Evolutionary conservation across 2,329 filamentous ascomycete genomes (phyloP).

Genomic region (Microcyclospora tardicrescens): DNA sequence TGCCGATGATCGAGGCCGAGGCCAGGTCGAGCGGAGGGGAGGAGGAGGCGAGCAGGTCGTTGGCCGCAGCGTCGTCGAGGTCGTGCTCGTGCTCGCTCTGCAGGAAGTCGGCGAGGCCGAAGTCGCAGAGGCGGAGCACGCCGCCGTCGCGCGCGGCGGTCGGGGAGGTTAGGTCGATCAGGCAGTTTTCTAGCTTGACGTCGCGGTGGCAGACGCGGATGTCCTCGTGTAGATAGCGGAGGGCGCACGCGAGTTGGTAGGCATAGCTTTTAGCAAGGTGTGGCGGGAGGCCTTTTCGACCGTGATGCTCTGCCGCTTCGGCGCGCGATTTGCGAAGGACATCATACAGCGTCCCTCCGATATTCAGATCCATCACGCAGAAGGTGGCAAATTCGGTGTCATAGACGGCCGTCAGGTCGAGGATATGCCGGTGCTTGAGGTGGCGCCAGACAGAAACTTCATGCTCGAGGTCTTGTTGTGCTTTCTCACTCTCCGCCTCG

Average conservation of each 20-base stretch:
- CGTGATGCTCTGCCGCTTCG: slow-evolving; percentile 12
- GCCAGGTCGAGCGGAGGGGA: slow-evolving; percentile 7
- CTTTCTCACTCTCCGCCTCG: slow-evolving; percentile 50
- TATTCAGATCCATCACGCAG: slow-evolving; percentile 52
- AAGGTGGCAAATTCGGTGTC: slow-evolving; percentile 57
- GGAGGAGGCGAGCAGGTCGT: neutral
- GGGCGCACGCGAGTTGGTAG: slow-evolving; percentile 49
- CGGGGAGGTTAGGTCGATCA: slow-evolving; percentile 43
- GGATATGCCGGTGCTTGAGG: slow-evolving; percentile 47
- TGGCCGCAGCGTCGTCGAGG: slow-evolving; percentile 6
- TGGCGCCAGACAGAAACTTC: slow-evolving; percentile 57
- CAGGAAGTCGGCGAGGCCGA: slow-evolving; percentile 57
- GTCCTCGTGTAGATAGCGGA: slow-evolving; percentile 56
- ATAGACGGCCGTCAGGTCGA: slow-evolving; percentile 51
- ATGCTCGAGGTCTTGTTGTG: slow-evolving; percentile 55
- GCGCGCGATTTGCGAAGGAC: slow-evolving; percentile 42
- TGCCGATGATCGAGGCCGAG: slow-evolving; percentile 41
- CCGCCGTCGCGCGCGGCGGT: slow-evolving; percentile 38
- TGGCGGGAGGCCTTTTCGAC: slow-evolving; percentile 31
- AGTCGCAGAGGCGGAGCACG: slow-evolving; percentile 51
- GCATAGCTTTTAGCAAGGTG: slow-evolving; percentile 46
- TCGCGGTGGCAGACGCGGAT: slow-evolving; percentile 54
- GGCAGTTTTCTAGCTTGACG: slow-evolving; percentile 57
- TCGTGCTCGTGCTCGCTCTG: slow-evolving; percentile 31
- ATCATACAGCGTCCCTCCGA: slow-evolving; percentile 52